Conservation (phyloP, 148 eudicot species). For the Gaultheria prostrata region DNA sequence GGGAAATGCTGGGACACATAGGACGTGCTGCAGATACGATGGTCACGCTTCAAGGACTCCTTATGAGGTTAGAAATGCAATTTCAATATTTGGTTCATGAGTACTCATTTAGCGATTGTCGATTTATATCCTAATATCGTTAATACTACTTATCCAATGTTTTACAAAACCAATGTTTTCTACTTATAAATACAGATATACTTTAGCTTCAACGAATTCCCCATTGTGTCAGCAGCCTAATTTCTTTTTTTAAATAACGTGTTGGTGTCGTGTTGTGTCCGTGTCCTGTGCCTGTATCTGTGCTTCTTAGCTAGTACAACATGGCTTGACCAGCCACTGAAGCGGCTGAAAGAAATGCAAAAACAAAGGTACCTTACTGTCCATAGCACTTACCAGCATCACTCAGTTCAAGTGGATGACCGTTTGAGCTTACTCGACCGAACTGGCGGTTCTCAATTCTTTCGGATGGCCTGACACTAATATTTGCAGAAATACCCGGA, state of each 20-base stretch:
- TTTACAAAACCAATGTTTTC: not conserved
- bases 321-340: slow-evolving; percentile 5
- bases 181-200: not conserved
- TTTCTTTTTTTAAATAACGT: not conserved
- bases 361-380: not conserved
- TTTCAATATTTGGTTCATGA: not conserved
- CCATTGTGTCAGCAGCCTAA: not conserved
- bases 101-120: not conserved
- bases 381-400: slow-evolving; percentile 38
- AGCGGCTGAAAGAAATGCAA: not conserved
- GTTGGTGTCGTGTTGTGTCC: not conserved
- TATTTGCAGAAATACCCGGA: slow-evolving; percentile 35
- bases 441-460: slow-evolving; percentile 47
- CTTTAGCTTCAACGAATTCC: not conserved
- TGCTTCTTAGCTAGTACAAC: not conserved
- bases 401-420: slow-evolving; percentile 43
- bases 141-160: not conserved
- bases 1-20: not conserved
- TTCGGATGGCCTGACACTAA: slow-evolving; percentile 35
- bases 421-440: slow-evolving; percentile 42
- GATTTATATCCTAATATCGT: not conserved
- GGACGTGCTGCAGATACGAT: not conserved
- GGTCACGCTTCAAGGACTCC: not conserved
- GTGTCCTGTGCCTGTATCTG: not conserved
- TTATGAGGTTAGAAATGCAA: too few relatives aligned